Base-by-base conservation (phyloP, 768 basidiomycete species). In the Mycena belliarum region DNA sequence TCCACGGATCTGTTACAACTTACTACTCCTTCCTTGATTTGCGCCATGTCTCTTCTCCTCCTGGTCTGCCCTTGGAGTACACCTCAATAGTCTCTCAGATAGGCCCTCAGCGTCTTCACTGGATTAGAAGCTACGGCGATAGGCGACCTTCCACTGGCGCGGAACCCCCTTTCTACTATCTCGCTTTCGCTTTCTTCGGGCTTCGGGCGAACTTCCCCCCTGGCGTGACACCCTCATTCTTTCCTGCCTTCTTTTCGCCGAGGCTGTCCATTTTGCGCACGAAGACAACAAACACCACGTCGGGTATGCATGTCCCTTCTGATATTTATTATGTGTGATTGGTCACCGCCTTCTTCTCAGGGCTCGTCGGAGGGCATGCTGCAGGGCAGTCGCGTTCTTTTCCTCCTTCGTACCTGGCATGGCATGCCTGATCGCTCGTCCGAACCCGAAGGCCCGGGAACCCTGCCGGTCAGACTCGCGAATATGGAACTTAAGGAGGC, bases 271-370 rank as follows among this genome's bases (percentile, higher is more conserved):
- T 50, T 45, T 57, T 49, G 42, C 49, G 26, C 42, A 12, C 20
- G 49, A 57, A 57, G 55, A 15, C 24, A 21, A 50, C 33, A 45
- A 44, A 50, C 49, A 44, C 20, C 42, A 49, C 37, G 54, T 55
- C 53, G 11, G 41, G 40, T 49, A 55, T 15, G 41, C 54, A 40
- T 40, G 47, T n/a, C n/a, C 15, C 37, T 55, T 32, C 49, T 29
- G 33, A 25, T 37, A 43, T 56, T 55, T 46, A 54, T 54, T 50
- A 57, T 57, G 49, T 57, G 55, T 44, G 45, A 57, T 57, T 50
- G 55, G 55, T 57, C 55, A 57, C 49, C 28, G 32, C 48, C 37
- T 38, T 38, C 18, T 16, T n/a, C 37, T 38, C n/a, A n/a, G n/a
- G n/a, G n/a, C n/a, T 38, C 37, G 28, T 43, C 25, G 29, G 23